Conservation (phyloP, 2,329 filamentous ascomycete genomes). For the Harringtonia lauricola region DNA sequence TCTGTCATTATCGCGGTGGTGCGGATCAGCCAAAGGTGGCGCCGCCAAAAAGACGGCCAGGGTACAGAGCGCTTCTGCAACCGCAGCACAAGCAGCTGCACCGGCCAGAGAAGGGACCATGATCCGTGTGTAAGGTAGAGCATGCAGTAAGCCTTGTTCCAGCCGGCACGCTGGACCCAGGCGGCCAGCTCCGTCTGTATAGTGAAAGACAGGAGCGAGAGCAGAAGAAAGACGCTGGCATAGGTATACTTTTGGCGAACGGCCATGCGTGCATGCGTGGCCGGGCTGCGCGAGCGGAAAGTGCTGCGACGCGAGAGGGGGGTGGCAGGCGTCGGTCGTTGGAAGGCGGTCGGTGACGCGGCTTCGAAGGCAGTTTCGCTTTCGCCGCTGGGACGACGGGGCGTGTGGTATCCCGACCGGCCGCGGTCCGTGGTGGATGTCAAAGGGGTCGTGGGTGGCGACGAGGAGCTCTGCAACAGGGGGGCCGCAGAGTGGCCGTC, state of each 20-base stretch:
- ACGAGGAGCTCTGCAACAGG: not conserved
- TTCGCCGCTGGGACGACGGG: slow-evolving; percentile 1
- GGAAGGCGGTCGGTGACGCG: not conserved
- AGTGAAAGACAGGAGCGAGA: slow-evolving; percentile 81
- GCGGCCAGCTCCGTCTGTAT: slow-evolving; percentile 93
- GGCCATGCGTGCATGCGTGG: slow-evolving; percentile 46
- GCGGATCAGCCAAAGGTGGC: slow-evolving; percentile 38
- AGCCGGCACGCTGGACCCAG: slow-evolving; percentile 86
- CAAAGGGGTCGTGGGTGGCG: not conserved
- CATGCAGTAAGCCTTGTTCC: slow-evolving; percentile 99
- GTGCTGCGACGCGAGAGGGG: slow-evolving; percentile 45
- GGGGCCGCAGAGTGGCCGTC: slow-evolving; percentile 4
- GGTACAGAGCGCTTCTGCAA: slow-evolving; percentile 67
- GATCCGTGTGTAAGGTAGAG: slow-evolving; percentile 94
- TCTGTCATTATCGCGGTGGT: slow-evolving; percentile 71
- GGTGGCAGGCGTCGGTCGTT: not conserved
- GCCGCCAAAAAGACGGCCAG: slow-evolving; percentile 78
- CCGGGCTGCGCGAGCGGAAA: slow-evolving; percentile 70
- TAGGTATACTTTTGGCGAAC: slow-evolving; percentile 78
- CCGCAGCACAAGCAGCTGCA: slow-evolving; percentile 69
- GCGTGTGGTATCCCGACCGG: slow-evolving; percentile 3
- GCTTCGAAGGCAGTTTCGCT: not conserved
- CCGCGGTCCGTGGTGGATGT: slow-evolving; percentile 4
- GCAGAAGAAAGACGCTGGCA: slow-evolving; percentile 68
- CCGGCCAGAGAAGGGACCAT: slow-evolving; percentile 82